Evolutionary conservation across 495 filamentous ascomycete genomes (phyloP).

Genomic region (Penicillium cataractarum): DNA sequence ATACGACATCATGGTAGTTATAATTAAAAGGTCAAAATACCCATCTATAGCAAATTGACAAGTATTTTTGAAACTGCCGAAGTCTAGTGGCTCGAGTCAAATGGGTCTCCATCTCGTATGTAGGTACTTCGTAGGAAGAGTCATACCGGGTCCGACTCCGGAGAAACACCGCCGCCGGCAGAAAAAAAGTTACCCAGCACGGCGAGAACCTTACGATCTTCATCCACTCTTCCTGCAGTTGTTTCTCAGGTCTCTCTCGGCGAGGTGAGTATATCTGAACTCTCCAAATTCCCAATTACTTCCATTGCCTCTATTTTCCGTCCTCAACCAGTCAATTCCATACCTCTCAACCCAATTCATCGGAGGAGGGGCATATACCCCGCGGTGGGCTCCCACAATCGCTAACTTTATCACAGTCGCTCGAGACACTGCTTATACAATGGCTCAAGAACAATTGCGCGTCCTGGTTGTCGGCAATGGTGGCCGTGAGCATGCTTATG

Average conservation of each 20-base stretch:
- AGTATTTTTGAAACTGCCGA: too few relatives aligned
- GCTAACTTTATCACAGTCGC: conserved; percentile 31
- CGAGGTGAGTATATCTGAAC: conserved; percentile 33
- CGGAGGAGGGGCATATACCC: conserved; percentile 35
- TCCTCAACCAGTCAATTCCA: conserved; percentile 9
- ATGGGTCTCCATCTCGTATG: not conserved
- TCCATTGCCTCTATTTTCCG: conserved; percentile 4
- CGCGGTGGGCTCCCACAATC: conserved; percentile 29
- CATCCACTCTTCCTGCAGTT: conserved; percentile 30
- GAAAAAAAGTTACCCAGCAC: conserved; percentile 31
- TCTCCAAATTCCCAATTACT: not conserved
- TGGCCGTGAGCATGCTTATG: conserved; percentile 90
- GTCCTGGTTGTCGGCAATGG: conserved; percentile 92
- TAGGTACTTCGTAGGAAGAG: not conserved
- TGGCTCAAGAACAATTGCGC: conserved; percentile 52
- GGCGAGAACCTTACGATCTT: conserved; percentile 16
- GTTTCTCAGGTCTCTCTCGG: conserved; percentile 36
- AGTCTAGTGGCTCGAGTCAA: not conserved
- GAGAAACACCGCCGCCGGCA: conserved; percentile 34
- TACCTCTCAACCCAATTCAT: conserved; percentile 4
- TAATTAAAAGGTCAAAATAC: too few relatives aligned
- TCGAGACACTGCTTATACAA: conserved; percentile 40
- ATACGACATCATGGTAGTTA: too few relatives aligned
- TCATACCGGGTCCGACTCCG: conserved; percentile 22
- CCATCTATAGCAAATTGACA: too few relatives aligned